Evolutionary conservation across 2,329 filamentous ascomycete genomes (phyloP), one percentile per base, ranked within the genome.

Genomic region (Aspergillus floridensis): DNA sequence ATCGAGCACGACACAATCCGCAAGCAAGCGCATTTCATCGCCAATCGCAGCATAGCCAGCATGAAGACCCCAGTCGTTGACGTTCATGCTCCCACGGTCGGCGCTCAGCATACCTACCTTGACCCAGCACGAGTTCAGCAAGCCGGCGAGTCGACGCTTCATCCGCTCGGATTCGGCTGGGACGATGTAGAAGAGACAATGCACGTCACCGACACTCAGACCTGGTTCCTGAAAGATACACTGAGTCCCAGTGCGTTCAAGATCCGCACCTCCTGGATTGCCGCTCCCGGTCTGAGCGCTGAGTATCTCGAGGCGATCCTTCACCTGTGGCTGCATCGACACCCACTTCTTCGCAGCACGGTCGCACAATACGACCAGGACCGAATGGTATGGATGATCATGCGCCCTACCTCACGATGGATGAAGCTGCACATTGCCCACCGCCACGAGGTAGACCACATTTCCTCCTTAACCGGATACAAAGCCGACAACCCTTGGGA

Each of bases 271-370:
- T 14, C 53, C 5, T 48, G n/a, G 41, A 48, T 55, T 16, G 41
- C 19, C 24, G 41, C 44, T 19, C 29, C n/a, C 6, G 44, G 22
- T 3, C 44, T 55, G 21, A 48, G 38, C 41, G 21, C 8, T n/a
- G 21, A 19, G 22, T 21, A 49, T 11, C 53, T 55, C 35, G 44
- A 32, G 26, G 38, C 14, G 19, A 48, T 44, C 7, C 24, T 55
- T 5, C 44, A 44, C 16, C 22, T 31, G 24, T 55, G 53, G 53
- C 12, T 55, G 11, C 21, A 55, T 14, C 53, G 53, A 3, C 53
- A 55, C 5, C 53, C 53, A 6, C 41, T 55, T n/a, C 44, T 55
- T 5, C 53, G 53, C 16, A 44, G 35, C 44, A 55, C 53, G 19
- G 38, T 44, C n/a, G 44, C 41, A 19, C 35, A 26, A 11, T 24